Percentiles rank a stretch among this genome's conserved stretches.
These are phyloP conservation scores for Fomitopsis palustris DNA, from an alignment of 1,284 basidiomycete genomes.

Conservation along the genomic window DNA sequence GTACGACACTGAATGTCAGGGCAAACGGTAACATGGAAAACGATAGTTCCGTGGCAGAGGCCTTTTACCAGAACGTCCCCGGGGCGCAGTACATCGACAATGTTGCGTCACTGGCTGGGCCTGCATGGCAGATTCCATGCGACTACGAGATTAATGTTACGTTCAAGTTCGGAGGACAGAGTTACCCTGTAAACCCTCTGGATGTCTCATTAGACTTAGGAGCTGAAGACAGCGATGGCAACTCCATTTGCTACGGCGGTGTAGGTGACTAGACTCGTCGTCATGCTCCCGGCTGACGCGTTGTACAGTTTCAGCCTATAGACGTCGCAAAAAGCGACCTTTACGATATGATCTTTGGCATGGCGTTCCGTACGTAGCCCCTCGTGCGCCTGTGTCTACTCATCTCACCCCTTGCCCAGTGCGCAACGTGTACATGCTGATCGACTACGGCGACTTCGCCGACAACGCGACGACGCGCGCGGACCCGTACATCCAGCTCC, in stretches of 20 bases:
- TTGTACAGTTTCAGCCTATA: constrained; percentile 26
- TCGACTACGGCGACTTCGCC: constrained; percentile 36
- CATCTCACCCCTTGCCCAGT: constrained; percentile 18
- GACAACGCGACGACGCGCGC: constrained; percentile 23
- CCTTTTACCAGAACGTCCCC: constrained; percentile 46
- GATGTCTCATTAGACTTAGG: constrained; percentile 34
- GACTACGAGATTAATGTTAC: constrained; percentile 53
- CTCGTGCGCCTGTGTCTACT: background rate
- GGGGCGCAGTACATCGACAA: constrained; percentile 40
- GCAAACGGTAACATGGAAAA: background rate
- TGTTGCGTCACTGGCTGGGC: constrained; percentile 35
- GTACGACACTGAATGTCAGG: background rate
- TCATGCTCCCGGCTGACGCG: background rate
- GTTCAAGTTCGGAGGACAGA: constrained; percentile 48
- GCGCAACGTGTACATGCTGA: constrained; percentile 31
- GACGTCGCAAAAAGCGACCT: constrained; percentile 13
- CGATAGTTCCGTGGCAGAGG: constrained; percentile 43
- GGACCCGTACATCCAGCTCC: constrained; percentile 36
- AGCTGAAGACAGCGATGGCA: constrained; percentile 14
- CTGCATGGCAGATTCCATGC: constrained; percentile 54
- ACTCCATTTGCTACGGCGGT: constrained; percentile 20
- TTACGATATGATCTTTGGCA: constrained; percentile 30
- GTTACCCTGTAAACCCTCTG: constrained; percentile 56
- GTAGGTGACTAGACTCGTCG: constrained; percentile 10
- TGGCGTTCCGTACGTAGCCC: constrained; percentile 30